phyloP scores from a whole-genome alignment of 202 grass and related monocot genomes.

The Carex arenaria region DNA sequence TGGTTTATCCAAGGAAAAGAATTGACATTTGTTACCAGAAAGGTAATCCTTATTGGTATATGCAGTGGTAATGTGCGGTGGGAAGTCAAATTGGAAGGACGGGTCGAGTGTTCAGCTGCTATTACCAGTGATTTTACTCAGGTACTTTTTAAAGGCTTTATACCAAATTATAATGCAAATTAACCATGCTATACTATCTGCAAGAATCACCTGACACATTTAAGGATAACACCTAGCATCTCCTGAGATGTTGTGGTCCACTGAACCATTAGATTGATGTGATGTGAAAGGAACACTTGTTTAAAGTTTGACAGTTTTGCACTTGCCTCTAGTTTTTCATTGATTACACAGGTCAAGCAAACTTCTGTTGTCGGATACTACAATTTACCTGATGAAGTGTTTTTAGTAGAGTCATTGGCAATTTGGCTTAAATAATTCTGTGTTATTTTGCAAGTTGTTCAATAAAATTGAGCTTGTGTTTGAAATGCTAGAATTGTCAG shows the following conservation, averaged over 20 bases:
- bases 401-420: not conserved
- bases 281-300: not conserved
- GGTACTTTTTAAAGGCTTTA: conserved; percentile 26
- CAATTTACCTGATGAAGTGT: not conserved
- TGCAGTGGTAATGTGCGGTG: conserved; percentile 66
- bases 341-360: not conserved
- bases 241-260: not conserved
- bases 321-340: not conserved
- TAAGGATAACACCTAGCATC: not conserved
- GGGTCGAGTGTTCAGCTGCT: conserved; percentile 69
- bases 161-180: not conserved
- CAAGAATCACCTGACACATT: not conserved
- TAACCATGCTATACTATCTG: not conserved
- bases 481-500: not conserved
- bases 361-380: not conserved
- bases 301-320: not conserved
- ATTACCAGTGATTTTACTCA: conserved; percentile 80
- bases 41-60: conserved; percentile 20
- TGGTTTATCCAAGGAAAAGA: conserved; percentile 3
- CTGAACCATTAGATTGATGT: not conserved
- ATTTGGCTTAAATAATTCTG: not conserved
- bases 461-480: not conserved
- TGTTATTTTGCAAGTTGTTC: not conserved
- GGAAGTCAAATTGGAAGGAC: conserved; percentile 73
- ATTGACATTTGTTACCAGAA: conserved; percentile 23